These are phyloP conservation scores for Excoecaria cochinchinensis DNA, from an alignment of 345 rosid species.

Conservation along the genomic window DNA sequence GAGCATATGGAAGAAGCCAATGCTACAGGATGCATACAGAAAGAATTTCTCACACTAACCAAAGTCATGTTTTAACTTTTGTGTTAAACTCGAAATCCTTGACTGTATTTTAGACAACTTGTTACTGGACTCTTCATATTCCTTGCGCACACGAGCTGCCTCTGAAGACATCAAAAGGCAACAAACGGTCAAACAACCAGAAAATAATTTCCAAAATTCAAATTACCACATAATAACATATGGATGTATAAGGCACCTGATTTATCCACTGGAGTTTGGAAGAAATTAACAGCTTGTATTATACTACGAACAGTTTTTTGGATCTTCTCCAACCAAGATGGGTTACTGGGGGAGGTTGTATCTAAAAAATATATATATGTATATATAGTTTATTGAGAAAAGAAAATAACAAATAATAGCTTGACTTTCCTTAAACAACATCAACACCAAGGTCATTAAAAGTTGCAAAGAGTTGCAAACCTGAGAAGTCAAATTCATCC, in stretches of 20 bases:
- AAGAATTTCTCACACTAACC: slow-evolving; percentile 51
- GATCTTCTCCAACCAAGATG: slow-evolving; percentile 86
- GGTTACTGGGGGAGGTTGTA: slow-evolving; percentile 38
- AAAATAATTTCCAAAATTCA: neutral
- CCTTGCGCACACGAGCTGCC: slow-evolving; percentile 73
- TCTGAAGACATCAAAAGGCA: slow-evolving; percentile 45
- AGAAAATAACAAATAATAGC: neutral
- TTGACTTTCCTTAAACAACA: neutral
- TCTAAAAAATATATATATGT: slow-evolving; percentile 46
- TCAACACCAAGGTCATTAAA: no score
- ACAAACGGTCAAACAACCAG: slow-evolving; percentile 4
- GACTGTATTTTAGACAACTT: slow-evolving; percentile 83
- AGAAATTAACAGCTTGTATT: slow-evolving; percentile 68
- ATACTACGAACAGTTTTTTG: slow-evolving; percentile 55
- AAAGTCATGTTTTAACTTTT: slow-evolving; percentile 80
- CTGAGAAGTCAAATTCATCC: slow-evolving; percentile 55
- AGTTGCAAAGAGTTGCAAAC: slow-evolving; percentile 29
- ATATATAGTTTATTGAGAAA: neutral
- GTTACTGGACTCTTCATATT: slow-evolving; percentile 70
- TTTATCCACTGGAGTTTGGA: slow-evolving; percentile 71
- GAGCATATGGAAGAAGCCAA: slow-evolving; percentile 24
- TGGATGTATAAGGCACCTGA: slow-evolving; percentile 46
- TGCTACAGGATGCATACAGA: neutral
- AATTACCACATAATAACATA: neutral
- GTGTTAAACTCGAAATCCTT: slow-evolving; percentile 70